Percentiles rank a stretch among this genome's conserved stretches.
Conservation (phyloP, 164 flowering plant genomes). For the Liriodendron chinense region DNA sequence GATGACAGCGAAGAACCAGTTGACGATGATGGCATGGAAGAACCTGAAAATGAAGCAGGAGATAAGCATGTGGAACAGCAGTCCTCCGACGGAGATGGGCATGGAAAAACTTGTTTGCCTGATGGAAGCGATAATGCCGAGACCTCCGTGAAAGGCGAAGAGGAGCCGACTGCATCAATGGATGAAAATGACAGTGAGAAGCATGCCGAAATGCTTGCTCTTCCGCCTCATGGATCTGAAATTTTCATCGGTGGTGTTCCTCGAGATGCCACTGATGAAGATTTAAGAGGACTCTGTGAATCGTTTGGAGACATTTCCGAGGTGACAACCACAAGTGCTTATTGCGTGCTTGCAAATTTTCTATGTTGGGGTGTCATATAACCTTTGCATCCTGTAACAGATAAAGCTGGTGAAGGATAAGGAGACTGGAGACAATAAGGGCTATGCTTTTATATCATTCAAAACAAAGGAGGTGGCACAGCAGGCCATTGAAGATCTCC, state of each 20-base stretch:
- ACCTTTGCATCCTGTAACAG: conserved; percentile 35
- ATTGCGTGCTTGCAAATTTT: not conserved
- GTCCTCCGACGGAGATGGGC: conserved; percentile 27
- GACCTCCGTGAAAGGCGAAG: conserved; percentile 42
- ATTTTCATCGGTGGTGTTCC: conserved; percentile 93
- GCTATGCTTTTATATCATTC: conserved; percentile 85
- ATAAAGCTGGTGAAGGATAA: conserved; percentile 71
- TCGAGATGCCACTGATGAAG: conserved; percentile 71
- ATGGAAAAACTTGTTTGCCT: conserved; percentile 33
- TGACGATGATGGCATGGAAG: conserved; percentile 62
- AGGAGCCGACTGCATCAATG: conserved; percentile 29
- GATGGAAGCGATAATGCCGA: conserved; percentile 25
- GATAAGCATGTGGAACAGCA: conserved; percentile 33
- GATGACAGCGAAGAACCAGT: conserved; percentile 70
- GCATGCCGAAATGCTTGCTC: conserved; percentile 76
- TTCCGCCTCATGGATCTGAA: conserved; percentile 96
- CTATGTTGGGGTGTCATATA: not conserved
- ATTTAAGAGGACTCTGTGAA: conserved; percentile 71
- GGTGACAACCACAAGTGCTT: conserved; percentile 36
- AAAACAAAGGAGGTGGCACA: conserved; percentile 72
- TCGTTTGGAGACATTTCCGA: conserved; percentile 71
- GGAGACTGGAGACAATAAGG: conserved; percentile 83
- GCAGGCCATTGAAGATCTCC: conserved; percentile 78
- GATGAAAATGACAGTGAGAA: conserved; percentile 52
- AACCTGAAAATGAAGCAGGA: conserved; percentile 37